These are phyloP conservation scores for Schrenkiella parvula DNA, from an alignment of 345 rosid species.

Conservation along the genomic window DNA sequence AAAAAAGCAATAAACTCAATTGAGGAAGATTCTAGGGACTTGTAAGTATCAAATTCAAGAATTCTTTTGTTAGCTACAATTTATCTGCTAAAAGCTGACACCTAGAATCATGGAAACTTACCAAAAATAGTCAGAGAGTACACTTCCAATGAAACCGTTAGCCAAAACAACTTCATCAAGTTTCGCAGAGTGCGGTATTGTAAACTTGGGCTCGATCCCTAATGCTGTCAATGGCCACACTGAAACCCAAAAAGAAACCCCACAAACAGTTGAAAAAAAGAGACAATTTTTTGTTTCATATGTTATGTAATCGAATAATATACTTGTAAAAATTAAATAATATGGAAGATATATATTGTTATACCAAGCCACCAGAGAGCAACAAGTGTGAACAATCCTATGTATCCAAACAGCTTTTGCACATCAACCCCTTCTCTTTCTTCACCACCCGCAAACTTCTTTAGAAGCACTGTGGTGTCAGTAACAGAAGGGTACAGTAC, in stretches of 20 bases:
- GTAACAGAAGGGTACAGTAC: neutral
- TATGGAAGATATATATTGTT: constrained; percentile 13
- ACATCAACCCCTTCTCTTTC: constrained; percentile 94
- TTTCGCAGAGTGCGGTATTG: constrained; percentile 87
- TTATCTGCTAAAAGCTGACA: neutral
- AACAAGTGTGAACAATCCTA: constrained; percentile 92
- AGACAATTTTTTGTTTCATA: neutral
- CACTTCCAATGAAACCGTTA: constrained; percentile 93
- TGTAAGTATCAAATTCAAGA: neutral
- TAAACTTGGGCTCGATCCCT: constrained; percentile 95
- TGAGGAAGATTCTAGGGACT: neutral
- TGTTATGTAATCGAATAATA: neutral
- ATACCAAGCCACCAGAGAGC: constrained; percentile 99
- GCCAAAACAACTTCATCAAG: constrained; percentile 95
- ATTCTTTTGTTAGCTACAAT: neutral
- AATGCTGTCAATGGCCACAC: constrained; percentile 96
- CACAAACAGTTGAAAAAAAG: neutral
- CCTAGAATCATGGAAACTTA: constrained; percentile 20
- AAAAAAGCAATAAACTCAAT: neutral
- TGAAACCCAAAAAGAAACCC: constrained; percentile 33
- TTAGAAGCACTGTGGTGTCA: constrained; percentile 75
- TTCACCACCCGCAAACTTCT: constrained; percentile 94
- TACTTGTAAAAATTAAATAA: neutral
- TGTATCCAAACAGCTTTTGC: constrained; percentile 95
- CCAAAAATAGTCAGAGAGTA: constrained; percentile 97